Evolutionary conservation across 805 yeast genomes (phyloP).

Genomic region (Ogataea nitratoaversa): DNA sequence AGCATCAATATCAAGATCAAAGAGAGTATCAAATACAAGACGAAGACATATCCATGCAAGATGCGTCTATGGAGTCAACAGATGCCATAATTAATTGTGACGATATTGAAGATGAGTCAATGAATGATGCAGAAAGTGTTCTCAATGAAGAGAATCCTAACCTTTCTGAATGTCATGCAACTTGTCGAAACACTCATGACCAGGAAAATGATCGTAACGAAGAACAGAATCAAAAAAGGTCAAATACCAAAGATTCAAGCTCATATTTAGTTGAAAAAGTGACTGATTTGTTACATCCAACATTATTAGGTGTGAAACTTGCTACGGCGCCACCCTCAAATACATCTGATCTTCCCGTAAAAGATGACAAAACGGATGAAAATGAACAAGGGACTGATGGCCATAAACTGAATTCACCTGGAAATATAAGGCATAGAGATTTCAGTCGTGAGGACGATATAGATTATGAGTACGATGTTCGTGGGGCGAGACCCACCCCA

Average conservation of each 20-base stretch:
- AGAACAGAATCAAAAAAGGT: not conserved
- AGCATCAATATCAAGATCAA: not conserved
- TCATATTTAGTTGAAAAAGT: constrained; percentile 1
- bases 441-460: not conserved
- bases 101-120: not conserved
- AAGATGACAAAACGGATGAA: not conserved
- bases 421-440: constrained; percentile 2
- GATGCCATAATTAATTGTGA: not conserved
- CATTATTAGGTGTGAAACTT: constrained; percentile 18
- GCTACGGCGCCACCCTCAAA: constrained; percentile 8
- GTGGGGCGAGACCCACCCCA: not conserved
- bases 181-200: not conserved
- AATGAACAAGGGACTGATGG: not conserved
- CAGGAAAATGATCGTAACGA: not conserved
- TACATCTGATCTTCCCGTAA: not conserved
- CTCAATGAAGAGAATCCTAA: no score
- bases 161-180: no score
- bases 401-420: no score
- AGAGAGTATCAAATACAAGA: not conserved
- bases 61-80: constrained; percentile 7
- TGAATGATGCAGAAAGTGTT: constrained; percentile 2
- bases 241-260: not conserved
- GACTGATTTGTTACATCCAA: constrained; percentile 15
- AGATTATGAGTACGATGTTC: constrained; percentile 1
- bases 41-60: constrained; percentile 18